Conservation (phyloP, 768 basidiomycete species). For the Auricularia auricula-judae region DNA sequence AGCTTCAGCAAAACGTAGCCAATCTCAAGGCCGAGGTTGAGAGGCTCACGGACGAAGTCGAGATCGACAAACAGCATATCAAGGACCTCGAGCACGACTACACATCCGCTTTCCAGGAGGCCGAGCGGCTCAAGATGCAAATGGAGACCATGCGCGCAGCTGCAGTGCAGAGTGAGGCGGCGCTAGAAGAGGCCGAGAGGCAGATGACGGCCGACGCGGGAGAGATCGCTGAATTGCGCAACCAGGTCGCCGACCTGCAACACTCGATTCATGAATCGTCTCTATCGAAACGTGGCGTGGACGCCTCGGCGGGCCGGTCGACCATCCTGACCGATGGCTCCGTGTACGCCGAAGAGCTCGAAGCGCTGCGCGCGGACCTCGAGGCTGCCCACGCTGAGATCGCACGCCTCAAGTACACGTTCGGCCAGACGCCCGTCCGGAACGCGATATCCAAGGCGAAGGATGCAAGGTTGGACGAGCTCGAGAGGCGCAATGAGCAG, state of each 20-base stretch:
- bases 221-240: constrained; percentile 6
- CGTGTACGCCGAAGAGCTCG: constrained; percentile 35
- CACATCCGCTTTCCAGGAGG: constrained; percentile 37
- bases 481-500: constrained; percentile 70
- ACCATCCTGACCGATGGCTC: constrained; percentile 26
- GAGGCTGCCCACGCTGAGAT: constrained; percentile 70
- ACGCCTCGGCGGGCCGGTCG: constrained; percentile 15
- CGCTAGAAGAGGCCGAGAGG: constrained; percentile 60
- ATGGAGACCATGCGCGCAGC: constrained; percentile 25
- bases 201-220: constrained; percentile 43
- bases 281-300: not conserved
- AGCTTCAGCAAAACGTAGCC: constrained; percentile 8
- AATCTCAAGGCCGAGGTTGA: constrained; percentile 15
- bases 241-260: constrained; percentile 5
- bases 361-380: constrained; percentile 62
- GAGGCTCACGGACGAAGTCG: constrained; percentile 47
- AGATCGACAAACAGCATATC: constrained; percentile 37
- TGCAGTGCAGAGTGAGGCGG: constrained; percentile 60
- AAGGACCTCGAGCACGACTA: constrained; percentile 42
- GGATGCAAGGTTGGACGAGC: constrained; percentile 60
- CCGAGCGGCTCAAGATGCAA: constrained; percentile 41
- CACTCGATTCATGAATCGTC: not conserved
- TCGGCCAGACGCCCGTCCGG: constrained; percentile 63
- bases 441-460: constrained; percentile 71
- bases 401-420: constrained; percentile 49